Conservation (phyloP, 1,139 yeast genomes). For the Geotrichum aggregatum region DNA sequence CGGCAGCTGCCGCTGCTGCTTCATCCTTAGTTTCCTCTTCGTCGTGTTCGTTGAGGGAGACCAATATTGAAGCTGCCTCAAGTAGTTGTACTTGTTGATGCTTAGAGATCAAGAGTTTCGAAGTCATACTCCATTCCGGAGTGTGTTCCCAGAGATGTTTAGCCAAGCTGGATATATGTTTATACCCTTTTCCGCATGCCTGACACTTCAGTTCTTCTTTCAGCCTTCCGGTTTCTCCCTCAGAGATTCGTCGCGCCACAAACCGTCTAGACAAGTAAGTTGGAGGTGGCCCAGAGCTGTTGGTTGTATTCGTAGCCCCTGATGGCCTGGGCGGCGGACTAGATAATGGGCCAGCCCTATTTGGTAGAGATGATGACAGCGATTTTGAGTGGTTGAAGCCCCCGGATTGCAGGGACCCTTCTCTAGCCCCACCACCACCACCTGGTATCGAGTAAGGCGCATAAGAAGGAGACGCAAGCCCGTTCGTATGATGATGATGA, state of each 20-base stretch:
- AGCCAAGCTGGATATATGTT: constrained; percentile 75
- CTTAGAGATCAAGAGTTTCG: constrained; percentile 72
- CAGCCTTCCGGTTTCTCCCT: constrained; percentile 78
- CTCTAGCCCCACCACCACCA: background rate
- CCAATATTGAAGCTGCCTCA: constrained; percentile 83
- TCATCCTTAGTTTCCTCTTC: constrained; percentile 26
- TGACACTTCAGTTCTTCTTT: constrained; percentile 83
- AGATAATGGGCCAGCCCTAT: constrained; percentile 1
- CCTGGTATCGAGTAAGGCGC: constrained; percentile 10
- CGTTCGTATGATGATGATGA: constrained; percentile 7
- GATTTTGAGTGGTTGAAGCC: constrained; percentile 11
- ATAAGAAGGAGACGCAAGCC: background rate
- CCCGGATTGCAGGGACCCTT: background rate
- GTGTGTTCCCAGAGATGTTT: constrained; percentile 83
- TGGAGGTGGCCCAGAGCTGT: constrained; percentile 7
- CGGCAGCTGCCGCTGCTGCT: constrained; percentile 2
- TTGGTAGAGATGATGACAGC: constrained; percentile 10
- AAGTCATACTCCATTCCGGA: constrained; percentile 87
- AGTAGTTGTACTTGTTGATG: constrained; percentile 86
- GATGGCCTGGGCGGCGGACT: background rate
- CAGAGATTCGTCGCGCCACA: constrained; percentile 76
- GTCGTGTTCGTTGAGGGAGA: constrained; percentile 66
- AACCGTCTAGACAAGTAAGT: constrained; percentile 61
- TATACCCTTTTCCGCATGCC: constrained; percentile 86
- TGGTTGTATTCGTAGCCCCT: constrained; percentile 24